Evolutionary conservation across 768 basidiomycete species (phyloP).

Genomic region (Mycena belliarum): DNA sequence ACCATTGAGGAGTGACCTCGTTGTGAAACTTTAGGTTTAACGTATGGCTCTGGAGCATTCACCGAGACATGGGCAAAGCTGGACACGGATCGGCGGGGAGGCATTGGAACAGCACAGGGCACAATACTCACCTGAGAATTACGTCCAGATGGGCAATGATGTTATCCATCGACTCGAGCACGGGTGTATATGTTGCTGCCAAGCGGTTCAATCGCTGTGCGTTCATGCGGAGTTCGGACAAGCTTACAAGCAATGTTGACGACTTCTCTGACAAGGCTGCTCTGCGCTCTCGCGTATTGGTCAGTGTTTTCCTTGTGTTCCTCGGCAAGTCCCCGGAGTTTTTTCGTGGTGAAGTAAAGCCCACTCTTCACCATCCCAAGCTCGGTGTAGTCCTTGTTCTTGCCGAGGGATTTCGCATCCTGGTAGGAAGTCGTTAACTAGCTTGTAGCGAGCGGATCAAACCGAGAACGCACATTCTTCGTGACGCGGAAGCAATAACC

Average conservation of each 20-base stretch:
- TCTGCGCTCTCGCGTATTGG: constrained; percentile 75
- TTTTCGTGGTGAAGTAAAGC: constrained; percentile 82
- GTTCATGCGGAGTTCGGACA: background rate
- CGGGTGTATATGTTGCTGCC: constrained; percentile 88
- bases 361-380: constrained; percentile 85
- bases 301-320: constrained; percentile 69
- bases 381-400: constrained; percentile 74
- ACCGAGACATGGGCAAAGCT: constrained; percentile 93
- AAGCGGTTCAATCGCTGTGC: background rate
- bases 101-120: background rate
- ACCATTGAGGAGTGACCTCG: constrained; percentile 55
- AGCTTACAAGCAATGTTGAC: constrained; percentile 84
- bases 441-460: background rate
- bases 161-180: constrained; percentile 81
- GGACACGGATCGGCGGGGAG: background rate
- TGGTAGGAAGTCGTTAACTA: constrained; percentile 31
- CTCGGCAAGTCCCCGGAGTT: constrained; percentile 68
- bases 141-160: constrained; percentile 91
- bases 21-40: constrained; percentile 79
- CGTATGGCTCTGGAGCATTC: constrained; percentile 83
- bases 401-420: constrained; percentile 73
- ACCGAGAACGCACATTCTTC: constrained; percentile 54
- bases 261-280: constrained; percentile 85
- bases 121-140: constrained; percentile 67
- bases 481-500: constrained; percentile 94